phyloP scores from a whole-genome alignment of 2,329 filamentous ascomycete species.

The Ceratocystis huliohia region DNA sequence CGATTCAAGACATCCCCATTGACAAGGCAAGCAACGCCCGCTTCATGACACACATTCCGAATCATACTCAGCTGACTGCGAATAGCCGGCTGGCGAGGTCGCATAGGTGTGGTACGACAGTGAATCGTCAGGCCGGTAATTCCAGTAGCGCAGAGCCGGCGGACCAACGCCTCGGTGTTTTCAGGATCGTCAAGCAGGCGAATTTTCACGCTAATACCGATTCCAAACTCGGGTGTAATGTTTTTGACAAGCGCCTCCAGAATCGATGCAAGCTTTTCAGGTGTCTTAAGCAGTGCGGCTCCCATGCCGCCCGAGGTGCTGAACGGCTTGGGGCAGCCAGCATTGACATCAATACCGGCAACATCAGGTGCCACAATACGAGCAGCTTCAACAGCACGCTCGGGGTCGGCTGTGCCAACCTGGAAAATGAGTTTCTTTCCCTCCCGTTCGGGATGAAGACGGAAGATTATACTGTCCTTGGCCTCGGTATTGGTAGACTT shows the following conservation, averaged over 20 bases:
- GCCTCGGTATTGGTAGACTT: constrained; percentile 34
- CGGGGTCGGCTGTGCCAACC: constrained; percentile 75
- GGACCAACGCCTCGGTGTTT: constrained; percentile 64
- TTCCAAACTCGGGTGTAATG: constrained; percentile 63
- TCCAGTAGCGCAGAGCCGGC: constrained; percentile 67
- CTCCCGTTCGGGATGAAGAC: constrained; percentile 68
- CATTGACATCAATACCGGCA: constrained; percentile 89
- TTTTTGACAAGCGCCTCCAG: constrained; percentile 68
- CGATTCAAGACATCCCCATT: constrained; percentile 79
- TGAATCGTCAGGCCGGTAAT: constrained; percentile 89
- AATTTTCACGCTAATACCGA: constrained; percentile 96
- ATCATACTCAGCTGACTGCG: constrained; percentile 78
- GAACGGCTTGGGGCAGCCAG: constrained; percentile 96
- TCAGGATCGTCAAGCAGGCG: constrained; percentile 66
- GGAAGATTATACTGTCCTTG: constrained; percentile 63
- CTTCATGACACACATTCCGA: constrained; percentile 62
- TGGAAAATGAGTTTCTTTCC: constrained; percentile 72
- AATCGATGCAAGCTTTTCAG: constrained; percentile 72
- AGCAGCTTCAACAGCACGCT: constrained; percentile 71
- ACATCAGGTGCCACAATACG: constrained; percentile 77
- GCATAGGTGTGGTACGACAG: constrained; percentile 92
- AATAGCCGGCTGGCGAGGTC: constrained; percentile 76
- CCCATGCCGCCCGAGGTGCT: constrained; percentile 92
- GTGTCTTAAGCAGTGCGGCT: constrained; percentile 72
- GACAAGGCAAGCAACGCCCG: constrained; percentile 85